Evolutionary conservation across 2,329 filamentous ascomycete genomes (phyloP), one percentile per base, ranked within the genome.

Genomic region (Didymella sp.): DNA sequence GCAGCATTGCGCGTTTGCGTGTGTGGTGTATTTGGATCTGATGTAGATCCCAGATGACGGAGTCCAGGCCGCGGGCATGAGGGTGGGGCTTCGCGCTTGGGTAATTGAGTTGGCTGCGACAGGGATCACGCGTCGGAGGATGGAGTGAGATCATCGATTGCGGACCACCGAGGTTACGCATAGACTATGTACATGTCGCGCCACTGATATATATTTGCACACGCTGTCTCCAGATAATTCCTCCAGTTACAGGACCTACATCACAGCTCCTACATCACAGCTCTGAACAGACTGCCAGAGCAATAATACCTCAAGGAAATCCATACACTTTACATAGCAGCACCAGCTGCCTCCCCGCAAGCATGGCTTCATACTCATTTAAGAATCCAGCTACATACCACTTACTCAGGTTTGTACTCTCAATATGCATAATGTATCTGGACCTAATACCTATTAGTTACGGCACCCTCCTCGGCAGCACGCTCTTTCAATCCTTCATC

Each of bases 401-500:
- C 75, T 84, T 94, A 58, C 79, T 93, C 60, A 86, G 87, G 88
- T 91, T 82, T 28, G 19, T 24, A 15, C 37, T 22, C 25, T 45
- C 15, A 6, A 19, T 19, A 6, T 13, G 17, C 33, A 28, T 27
- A 28, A 55, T 58, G 47, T 58, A 58, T 7, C 47, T 21, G 45
- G 5, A 12, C 8, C 19, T 56, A 43, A 37, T 15, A 21, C 17
- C 11, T 11, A 6, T 48, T 15, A 95, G 91, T 73, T 96, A 96
- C 78, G 92, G 92, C 64, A 92, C 91, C 19, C 85, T 98, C 46
- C 82, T 98, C 13, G 95, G 95, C 62, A 89, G 89, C 25, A 90
- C 92, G 35, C 84, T 96, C 75, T 98, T 92, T 78, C 92, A 98
- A 75, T 89, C 90, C 52, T 97, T 96, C 77, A 80, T 89, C 58